Evolutionary conservation across 805 yeast genomes (phyloP), one percentile per base, ranked within the genome.

Genomic region (Candida krabiensis): DNA sequence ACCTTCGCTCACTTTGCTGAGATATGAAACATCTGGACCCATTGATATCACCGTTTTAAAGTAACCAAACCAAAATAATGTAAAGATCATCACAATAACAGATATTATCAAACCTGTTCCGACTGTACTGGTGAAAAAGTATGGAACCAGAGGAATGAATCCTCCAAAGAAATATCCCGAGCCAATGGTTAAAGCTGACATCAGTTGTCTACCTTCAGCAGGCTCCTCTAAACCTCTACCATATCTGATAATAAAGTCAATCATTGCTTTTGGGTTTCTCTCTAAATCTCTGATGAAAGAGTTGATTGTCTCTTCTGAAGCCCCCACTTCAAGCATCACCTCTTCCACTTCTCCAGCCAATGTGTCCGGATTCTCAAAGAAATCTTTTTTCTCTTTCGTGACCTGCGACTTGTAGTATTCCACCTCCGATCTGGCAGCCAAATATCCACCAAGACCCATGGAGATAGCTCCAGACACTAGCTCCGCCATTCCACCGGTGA

Each of bases 401-500:
- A 84, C 90, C 60, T 83, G 87, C 15, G 83, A 73, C 36, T 71
- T 69, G 60, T 83, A 85, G 61, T 79, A 85, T 58, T 85, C 91
- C 17, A 73, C 66, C 66, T 91, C 99, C 11, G 90, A 80, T 61
- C 83, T 84, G 29, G 99, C 99, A 21, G 98, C 99, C 40, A 91
- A 71, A 62, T 78, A 91, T 21, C 99, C 99, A 41, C 99, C 99
- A 38, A 91, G 77, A 7, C 99, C 98, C 99, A 91, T 91, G 19
- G 96, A 85, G 37, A 91, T 90, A 30, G 98, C 95, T 33, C 99
- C 99, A 5, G 96, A 86, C 3, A 91, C 95, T 50, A 91, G 77
- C 69, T 91, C 99, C 8, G 98, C 98, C 75, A 91, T 78, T 17
- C 98, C 99, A 72, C 98, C 99, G 19, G 98, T 89, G 44, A 91